Evolutionary conservation across 2,329 filamentous ascomycete species (phyloP).

Genomic region (Cladophialophora psammophila): DNA sequence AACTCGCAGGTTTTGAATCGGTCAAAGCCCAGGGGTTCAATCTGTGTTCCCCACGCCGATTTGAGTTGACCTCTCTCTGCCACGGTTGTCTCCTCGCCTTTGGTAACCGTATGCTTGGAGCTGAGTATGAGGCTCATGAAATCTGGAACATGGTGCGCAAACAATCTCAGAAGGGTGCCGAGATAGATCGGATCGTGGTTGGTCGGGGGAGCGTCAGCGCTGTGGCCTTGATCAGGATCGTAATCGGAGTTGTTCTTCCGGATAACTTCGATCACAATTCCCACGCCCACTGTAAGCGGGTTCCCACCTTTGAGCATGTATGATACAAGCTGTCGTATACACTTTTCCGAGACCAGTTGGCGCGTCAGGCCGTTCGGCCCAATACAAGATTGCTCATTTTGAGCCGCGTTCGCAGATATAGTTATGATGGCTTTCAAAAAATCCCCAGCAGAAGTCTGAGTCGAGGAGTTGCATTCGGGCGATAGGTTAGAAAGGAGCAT

Average conservation of each 20-base stretch:
- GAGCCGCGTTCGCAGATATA: conserved; percentile 96
- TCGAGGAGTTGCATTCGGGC: conserved; percentile 83
- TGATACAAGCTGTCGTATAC: conserved; percentile 81
- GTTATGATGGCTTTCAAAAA: conserved; percentile 99
- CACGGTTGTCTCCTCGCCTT: conserved; percentile 64
- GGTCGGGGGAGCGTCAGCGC: conserved; percentile 79
- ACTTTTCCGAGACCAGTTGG: conserved; percentile 86
- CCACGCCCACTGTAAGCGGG: conserved; percentile 91
- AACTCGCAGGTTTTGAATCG: conserved; percentile 98
- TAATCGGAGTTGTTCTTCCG: conserved; percentile 99
- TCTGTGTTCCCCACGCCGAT: conserved; percentile 87
- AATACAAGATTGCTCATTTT: conserved; percentile 98
- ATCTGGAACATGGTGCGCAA: conserved; percentile 88
- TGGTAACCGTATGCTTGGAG: conserved; percentile 65
- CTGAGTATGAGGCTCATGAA: conserved; percentile 93
- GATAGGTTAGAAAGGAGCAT: conserved; percentile 85
- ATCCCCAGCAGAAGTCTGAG: conserved; percentile 94
- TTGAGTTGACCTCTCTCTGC: conserved; percentile 76
- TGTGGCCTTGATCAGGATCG: conserved; percentile 86
- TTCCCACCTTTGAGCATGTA: conserved; percentile 96
- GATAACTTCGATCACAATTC: conserved; percentile 97
- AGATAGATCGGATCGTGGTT: conserved; percentile 94
- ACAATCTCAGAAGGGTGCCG: conserved; percentile 84
- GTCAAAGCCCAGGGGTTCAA: conserved; percentile 95
- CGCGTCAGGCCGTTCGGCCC: conserved; percentile 96